phyloP scores from a whole-genome alignment of 1,284 basidiomycete species.

The Austroboletus novae-zelandiae region DNA sequence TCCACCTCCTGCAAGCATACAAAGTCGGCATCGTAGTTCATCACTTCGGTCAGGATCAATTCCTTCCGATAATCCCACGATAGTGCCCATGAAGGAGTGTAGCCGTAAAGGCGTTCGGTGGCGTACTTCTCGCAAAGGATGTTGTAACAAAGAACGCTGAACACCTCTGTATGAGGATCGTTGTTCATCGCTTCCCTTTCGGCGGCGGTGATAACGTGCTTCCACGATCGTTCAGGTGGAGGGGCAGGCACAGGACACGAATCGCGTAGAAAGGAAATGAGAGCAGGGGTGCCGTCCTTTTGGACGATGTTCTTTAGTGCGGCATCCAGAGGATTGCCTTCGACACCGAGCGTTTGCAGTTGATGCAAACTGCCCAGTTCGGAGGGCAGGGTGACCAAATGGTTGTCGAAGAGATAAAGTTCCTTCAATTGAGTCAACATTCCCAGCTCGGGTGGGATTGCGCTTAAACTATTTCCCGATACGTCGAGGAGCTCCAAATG shows the following conservation, averaged over 20 bases:
- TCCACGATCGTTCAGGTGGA: constrained; percentile 86
- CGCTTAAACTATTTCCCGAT: constrained; percentile 83
- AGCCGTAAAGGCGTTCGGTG: constrained; percentile 90
- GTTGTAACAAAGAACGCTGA: constrained; percentile 90
- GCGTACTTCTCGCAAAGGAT: constrained; percentile 93
- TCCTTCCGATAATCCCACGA: constrained; percentile 95
- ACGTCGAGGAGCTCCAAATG: constrained; percentile 92
- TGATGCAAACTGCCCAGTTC: constrained; percentile 93
- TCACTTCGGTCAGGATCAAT: constrained; percentile 84
- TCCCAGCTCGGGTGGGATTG: constrained; percentile 87
- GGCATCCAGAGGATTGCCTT: constrained; percentile 91
- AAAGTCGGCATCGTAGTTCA: constrained; percentile 85
- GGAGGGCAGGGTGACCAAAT: constrained; percentile 77
- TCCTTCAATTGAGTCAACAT: constrained; percentile 91
- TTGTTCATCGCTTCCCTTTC: constrained; percentile 57
- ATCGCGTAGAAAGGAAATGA: constrained; percentile 89
- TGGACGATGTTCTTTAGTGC: constrained; percentile 80
- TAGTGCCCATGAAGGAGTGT: constrained; percentile 96
- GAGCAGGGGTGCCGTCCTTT: constrained; percentile 87
- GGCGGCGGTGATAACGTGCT: constrained; percentile 67
- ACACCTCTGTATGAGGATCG: constrained; percentile 65
- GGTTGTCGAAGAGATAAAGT: constrained; percentile 95
- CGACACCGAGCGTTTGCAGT: constrained; percentile 90
- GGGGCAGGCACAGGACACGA: constrained; percentile 78
- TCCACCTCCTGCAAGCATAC: constrained; percentile 96